These are phyloP conservation scores for Jacaranda copaia DNA, from an alignment of 257 asterid genomes.

Conservation along the genomic window DNA sequence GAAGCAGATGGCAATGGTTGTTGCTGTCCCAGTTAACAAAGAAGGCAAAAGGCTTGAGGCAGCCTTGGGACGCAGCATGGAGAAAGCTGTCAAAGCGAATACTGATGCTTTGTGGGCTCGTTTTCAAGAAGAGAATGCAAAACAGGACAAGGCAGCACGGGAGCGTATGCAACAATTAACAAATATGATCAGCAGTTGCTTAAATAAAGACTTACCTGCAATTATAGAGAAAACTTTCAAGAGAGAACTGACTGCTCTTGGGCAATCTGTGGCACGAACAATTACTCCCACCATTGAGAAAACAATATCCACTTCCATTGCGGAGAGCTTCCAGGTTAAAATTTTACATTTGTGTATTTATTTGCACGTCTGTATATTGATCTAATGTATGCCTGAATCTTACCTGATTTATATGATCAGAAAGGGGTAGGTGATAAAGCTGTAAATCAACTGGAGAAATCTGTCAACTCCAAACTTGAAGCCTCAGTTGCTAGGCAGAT, in stretches of 20 bases:
- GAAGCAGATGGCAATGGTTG: constrained; percentile 69
- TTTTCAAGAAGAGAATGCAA: constrained; percentile 71
- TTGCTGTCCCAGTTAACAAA: constrained; percentile 64
- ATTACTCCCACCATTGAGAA: constrained; percentile 74
- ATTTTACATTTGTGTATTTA: constrained; percentile 5
- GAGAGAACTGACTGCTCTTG: constrained; percentile 70
- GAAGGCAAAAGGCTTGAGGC: constrained; percentile 83
- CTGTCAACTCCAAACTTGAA: constrained; percentile 78
- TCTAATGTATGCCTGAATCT: constrained; percentile 12
- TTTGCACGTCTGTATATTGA: neutral
- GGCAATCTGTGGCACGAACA: constrained; percentile 72
- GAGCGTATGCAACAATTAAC: constrained; percentile 66
- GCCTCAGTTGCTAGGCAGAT: constrained; percentile 74
- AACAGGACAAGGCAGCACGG: constrained; percentile 71
- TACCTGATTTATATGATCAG: constrained; percentile 53
- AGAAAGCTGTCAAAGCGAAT: constrained; percentile 67
- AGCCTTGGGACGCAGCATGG: constrained; percentile 69
- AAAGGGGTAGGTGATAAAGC: constrained; percentile 87
- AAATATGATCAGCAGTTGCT: constrained; percentile 54
- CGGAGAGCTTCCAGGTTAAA: constrained; percentile 77
- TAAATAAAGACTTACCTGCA: constrained; percentile 76
- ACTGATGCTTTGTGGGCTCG: constrained; percentile 82
- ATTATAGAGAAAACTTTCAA: constrained; percentile 70
- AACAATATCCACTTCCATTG: constrained; percentile 58
- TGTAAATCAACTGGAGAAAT: constrained; percentile 77